Percentiles rank a stretch among this genome's conserved stretches.
These are phyloP conservation scores for Groenewaldozyma salmanticensis DNA, from an alignment of 805 yeast genomes.

Conservation along the genomic window DNA sequence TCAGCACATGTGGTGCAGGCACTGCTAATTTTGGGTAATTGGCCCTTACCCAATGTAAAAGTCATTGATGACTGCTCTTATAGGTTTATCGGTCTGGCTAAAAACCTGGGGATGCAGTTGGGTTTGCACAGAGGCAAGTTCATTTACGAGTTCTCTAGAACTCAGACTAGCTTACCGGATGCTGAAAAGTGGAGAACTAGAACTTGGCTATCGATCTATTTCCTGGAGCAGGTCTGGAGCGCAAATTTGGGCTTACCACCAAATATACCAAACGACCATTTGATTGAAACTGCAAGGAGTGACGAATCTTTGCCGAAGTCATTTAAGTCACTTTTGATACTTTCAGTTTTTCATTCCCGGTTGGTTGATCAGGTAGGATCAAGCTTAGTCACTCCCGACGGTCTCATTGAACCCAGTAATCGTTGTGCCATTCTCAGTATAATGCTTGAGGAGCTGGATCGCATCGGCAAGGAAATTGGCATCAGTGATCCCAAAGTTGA, in stretches of 20 bases:
- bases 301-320: conserved; percentile 56
- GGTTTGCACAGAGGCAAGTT: conserved; percentile 90
- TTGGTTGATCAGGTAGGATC: conserved; percentile 80
- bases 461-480: conserved; percentile 54
- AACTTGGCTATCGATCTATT: conserved; percentile 83
- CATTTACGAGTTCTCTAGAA: conserved; percentile 80
- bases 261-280: conserved; percentile 69
- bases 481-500: conserved; percentile 56
- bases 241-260: conserved; percentile 83
- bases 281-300: conserved; percentile 67
- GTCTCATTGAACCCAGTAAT: conserved; percentile 72
- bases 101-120: conserved; percentile 70
- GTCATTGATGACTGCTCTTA: conserved; percentile 88
- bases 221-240: conserved; percentile 86
- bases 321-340: conserved; percentile 60
- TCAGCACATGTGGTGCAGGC: conserved; percentile 93
- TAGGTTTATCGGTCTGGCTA: conserved; percentile 80
- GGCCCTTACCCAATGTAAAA: conserved; percentile 92
- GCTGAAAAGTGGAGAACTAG: conserved; percentile 93
- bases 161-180: conserved; percentile 79
- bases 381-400: conserved; percentile 78
- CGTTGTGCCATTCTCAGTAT: conserved; percentile 74
- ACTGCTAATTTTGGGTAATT: conserved; percentile 65
- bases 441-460: conserved; percentile 67
- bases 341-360: conserved; percentile 77